These are phyloP conservation scores for Allomyces arbusculus DNA, from an alignment of 192 early-diverging fungal genomes.

Conservation along the genomic window DNA sequence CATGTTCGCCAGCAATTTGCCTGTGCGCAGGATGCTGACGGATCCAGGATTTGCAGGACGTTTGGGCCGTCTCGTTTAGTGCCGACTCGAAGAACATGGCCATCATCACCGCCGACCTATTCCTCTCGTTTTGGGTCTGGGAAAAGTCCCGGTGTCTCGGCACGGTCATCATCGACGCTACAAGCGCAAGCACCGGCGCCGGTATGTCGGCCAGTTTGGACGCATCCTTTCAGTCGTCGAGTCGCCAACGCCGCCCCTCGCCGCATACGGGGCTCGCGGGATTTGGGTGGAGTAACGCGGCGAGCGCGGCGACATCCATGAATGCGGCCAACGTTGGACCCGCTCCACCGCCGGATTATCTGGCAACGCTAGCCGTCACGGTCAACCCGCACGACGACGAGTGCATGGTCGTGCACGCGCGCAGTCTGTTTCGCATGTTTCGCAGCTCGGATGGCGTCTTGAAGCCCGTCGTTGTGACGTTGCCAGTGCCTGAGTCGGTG, in stretches of 20 bases:
- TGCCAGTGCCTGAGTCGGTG: constrained; percentile 1
- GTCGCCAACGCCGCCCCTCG: background rate
- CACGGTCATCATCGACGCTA: constrained; percentile 2
- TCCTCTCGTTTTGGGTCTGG: constrained; percentile 28
- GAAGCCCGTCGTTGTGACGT: background rate
- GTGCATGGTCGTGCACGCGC: constrained; percentile 13
- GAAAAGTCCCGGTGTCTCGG: constrained; percentile 27
- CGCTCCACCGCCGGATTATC: background rate
- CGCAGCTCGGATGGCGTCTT: constrained; percentile 22
- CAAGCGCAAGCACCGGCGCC: background rate
- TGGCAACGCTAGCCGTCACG: constrained; percentile 1
- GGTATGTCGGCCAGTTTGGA: background rate
- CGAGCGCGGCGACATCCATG: background rate
- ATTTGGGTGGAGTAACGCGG: background rate
- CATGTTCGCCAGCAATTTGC: background rate
- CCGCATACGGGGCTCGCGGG: constrained; percentile 1
- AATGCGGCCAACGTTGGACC: background rate
- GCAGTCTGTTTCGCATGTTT: constrained; percentile 13
- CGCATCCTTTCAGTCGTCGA: too few relatives aligned
- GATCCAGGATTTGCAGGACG: constrained; percentile 12
- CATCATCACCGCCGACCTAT: constrained; percentile 24
- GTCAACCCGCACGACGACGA: constrained; percentile 25
- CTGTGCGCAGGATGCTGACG: background rate
- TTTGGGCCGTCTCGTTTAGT: constrained; percentile 20
- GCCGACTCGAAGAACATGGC: constrained; percentile 25